Base-by-base conservation (phyloP, 805 yeast genomes). In the Saccharomycopsis fermentans region DNA sequence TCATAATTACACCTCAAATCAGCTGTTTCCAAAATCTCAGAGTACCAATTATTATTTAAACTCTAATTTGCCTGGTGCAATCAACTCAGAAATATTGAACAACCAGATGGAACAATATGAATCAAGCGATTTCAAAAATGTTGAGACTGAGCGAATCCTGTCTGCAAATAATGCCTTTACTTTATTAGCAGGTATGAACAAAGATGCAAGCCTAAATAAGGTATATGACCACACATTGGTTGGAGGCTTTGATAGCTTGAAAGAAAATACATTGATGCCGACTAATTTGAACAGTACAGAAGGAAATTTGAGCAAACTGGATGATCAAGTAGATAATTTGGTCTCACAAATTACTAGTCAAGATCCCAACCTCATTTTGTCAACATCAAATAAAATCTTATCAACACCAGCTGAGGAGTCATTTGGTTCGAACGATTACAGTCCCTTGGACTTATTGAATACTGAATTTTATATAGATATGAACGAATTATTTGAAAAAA, bases 401-500 rank as follows among this genome's bases (percentile, higher is more conserved):
- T 6, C 29, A 8, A 21, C 36, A 5, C 54, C 27, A 51, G 27
- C 37, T 12, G 36, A 51, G 29, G 37, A 51, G 24, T 12, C 21
- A 3, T 8, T 51, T 51, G 36, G 40, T 12, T 21, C 48, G n/a
- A 37, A 24, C 16, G 52, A 53, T 14, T 59, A 54, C 39, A 47
- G 58, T 35, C 59, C 62, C 1, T 54, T 59, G 55, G 48, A 59
- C 29, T 32, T 59, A 43, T 39, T 54, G 16, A 27, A 26, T n/a
- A 58, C 57, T 16, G 62, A 59, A 16, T 59, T 59, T 32, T 54
- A 59, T 37, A 59, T 59, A 52, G 60, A 59, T 52, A 53, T 59
- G 40, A 52, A 59, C 17, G 62, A 56, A 16, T 29, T 57, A n/a
- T 55, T 59, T n/a, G 51, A 54, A 26, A 56, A 53, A 39, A 53